These are phyloP conservation scores for Pythium phragmitis DNA, from an alignment of 352 stramenopile genomes.

Conservation along the genomic window DNA sequence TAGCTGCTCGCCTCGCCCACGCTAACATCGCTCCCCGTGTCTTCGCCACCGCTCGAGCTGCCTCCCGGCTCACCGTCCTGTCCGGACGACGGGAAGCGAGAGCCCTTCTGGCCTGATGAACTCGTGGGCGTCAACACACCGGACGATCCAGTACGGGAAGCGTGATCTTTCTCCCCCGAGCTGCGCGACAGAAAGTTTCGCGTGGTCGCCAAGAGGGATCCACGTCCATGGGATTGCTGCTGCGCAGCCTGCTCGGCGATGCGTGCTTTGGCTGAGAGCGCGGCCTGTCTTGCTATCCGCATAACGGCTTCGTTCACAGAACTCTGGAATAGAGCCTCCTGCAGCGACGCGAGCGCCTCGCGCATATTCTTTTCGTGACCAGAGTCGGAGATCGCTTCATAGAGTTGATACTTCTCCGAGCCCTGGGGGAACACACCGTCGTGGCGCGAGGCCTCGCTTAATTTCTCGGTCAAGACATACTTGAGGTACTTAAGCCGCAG, in stretches of 20 bases:
- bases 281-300: constrained; percentile 77
- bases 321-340: constrained; percentile 67
- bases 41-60: constrained; percentile 37
- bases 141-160: constrained; percentile 13
- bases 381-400: constrained; percentile 43
- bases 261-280: constrained; percentile 74
- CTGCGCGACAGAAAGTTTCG: constrained; percentile 60
- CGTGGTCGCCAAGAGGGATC: constrained; percentile 73
- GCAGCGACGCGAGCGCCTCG: constrained; percentile 48
- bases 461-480: constrained; percentile 72
- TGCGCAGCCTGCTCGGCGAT: constrained; percentile 80
- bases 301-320: constrained; percentile 82
- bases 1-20: constrained; percentile 42
- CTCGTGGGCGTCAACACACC: constrained; percentile 52
- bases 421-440: constrained; percentile 72
- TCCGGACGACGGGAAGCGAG: constrained; percentile 36
- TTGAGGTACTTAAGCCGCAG: constrained; percentile 61
- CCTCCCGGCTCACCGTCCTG: constrained; percentile 35
- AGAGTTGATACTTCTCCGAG: constrained; percentile 59
- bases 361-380: constrained; percentile 57
- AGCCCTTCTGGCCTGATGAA: constrained; percentile 52
- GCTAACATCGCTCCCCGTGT: constrained; percentile 35
- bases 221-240: constrained; percentile 58
- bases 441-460: constrained; percentile 64
- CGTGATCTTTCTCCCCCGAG: constrained; percentile 19